These are phyloP conservation scores for Immersiporthe knoxdaviesiana DNA, from an alignment of 2,329 filamentous ascomycete species.

Conservation along the genomic window DNA sequence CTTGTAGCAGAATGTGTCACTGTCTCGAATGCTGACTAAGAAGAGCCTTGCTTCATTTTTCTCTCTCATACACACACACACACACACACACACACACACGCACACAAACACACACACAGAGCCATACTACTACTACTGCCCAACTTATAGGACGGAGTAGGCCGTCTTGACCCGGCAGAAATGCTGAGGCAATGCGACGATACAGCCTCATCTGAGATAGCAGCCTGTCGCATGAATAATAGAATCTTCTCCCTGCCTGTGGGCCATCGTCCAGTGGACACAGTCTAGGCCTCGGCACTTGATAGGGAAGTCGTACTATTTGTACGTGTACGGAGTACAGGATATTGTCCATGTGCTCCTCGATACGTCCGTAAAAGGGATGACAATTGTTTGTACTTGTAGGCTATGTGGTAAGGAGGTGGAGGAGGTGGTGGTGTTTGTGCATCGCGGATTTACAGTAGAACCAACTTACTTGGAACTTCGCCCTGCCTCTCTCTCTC, in stretches of 20 bases:
- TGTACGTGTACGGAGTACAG: not conserved
- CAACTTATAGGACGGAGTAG: not conserved
- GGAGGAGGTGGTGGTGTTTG: not conserved
- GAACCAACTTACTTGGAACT: not conserved
- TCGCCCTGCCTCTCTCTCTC: not conserved
- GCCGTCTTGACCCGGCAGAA: not conserved
- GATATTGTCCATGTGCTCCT: no score
- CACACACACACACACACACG: no score
- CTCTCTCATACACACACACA: no score
- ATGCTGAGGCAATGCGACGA: not conserved
- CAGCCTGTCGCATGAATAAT: not conserved
- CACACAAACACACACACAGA: no score
- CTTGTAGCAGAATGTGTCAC: no score
- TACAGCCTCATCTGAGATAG: not conserved
- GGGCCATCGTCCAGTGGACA: not conserved
- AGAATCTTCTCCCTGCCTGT: not conserved
- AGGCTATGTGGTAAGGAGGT: not conserved
- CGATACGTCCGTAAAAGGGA: not conserved
- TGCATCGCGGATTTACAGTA: not conserved
- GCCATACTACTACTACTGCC: no score
- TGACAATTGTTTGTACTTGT: not conserved
- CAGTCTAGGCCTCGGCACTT: not conserved
- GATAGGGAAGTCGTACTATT: not conserved
- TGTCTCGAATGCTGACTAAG: no score
- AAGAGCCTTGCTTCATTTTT: no score